Percentiles rank a stretch among this genome's conserved stretches.
phyloP scores from a whole-genome alignment of 116 monocot genomes.

The Phalaenopsis hybrid region DNA sequence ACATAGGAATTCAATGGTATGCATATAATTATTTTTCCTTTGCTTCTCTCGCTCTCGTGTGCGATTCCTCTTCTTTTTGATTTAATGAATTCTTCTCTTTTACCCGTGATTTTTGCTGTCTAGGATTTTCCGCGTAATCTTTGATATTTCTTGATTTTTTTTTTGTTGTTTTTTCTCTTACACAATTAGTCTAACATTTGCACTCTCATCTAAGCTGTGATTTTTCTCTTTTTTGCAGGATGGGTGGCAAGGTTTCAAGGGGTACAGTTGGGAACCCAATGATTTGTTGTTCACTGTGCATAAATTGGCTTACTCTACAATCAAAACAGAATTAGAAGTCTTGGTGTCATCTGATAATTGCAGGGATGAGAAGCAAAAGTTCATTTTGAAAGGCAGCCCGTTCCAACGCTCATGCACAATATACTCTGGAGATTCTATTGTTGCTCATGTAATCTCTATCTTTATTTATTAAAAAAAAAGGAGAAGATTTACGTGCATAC shows the following conservation, averaged over 20 bases:
- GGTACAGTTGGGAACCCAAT: slow-evolving; percentile 10
- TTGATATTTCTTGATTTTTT: too few relatives aligned
- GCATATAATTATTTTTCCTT: too few relatives aligned
- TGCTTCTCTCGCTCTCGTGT: too few relatives aligned
- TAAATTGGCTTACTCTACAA: not conserved
- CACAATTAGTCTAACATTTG: not conserved
- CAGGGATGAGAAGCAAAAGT: slow-evolving; percentile 1
- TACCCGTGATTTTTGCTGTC: too few relatives aligned
- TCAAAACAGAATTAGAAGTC: slow-evolving; percentile 7
- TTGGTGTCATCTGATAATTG: not conserved
- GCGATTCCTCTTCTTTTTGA: too few relatives aligned
- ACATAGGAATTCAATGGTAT: too few relatives aligned
- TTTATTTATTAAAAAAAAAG: not conserved
- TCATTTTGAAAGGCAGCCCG: slow-evolving; percentile 11
- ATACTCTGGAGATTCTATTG: slow-evolving; percentile 7
- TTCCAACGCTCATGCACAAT: slow-evolving; percentile 13
- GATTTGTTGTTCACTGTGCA: slow-evolving; percentile 6
- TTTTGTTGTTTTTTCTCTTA: too few relatives aligned
- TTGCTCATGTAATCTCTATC: slow-evolving; percentile 2
- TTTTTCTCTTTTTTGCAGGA: not conserved
- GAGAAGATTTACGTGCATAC: too few relatives aligned
- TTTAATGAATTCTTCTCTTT: too few relatives aligned
- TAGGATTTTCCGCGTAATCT: too few relatives aligned
- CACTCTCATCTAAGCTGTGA: not conserved
- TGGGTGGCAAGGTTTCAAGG: slow-evolving; percentile 8